These are phyloP conservation scores for Anacardium occidentale DNA, from an alignment of 345 rosid species.

Conservation along the genomic window DNA sequence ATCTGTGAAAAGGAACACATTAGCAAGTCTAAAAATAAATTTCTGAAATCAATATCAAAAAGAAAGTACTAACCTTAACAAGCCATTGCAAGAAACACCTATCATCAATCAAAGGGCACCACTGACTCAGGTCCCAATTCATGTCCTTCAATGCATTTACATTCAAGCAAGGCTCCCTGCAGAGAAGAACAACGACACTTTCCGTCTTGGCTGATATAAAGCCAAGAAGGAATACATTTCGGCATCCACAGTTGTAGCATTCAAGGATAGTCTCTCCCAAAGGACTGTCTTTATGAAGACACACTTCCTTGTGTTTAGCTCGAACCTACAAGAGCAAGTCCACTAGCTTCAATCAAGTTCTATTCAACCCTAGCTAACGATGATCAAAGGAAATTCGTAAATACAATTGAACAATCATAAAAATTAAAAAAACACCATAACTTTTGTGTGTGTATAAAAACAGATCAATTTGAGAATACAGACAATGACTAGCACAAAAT, in stretches of 20 bases:
- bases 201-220: conserved; percentile 98
- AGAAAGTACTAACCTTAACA: conserved; percentile 68
- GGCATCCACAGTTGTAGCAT: conserved; percentile 98
- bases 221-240: conserved; percentile 98
- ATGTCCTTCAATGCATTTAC: conserved; percentile 99
- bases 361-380: not conserved
- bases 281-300: conserved; percentile 99
- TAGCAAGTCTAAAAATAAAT: conserved; percentile 20
- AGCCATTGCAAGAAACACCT: conserved; percentile 99
- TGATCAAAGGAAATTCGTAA: not conserved
- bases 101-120: conserved; percentile 99
- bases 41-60: not conserved
- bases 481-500: not conserved
- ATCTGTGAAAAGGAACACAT: conserved; percentile 47
- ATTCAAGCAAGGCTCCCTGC: conserved; percentile 97
- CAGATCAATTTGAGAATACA: not conserved
- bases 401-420: not conserved
- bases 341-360: conserved; percentile 6
- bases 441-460: too few species aligned
- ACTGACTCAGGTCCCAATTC: conserved; percentile 99
- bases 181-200: conserved; percentile 97
- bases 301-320: conserved; percentile 98
- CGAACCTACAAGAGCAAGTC: conserved; percentile 64
- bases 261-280: conserved; percentile 97
- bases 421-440: not conserved